Conservation (phyloP, 1,139 yeast genomes). For the Lodderomyces elongisporus region DNA sequence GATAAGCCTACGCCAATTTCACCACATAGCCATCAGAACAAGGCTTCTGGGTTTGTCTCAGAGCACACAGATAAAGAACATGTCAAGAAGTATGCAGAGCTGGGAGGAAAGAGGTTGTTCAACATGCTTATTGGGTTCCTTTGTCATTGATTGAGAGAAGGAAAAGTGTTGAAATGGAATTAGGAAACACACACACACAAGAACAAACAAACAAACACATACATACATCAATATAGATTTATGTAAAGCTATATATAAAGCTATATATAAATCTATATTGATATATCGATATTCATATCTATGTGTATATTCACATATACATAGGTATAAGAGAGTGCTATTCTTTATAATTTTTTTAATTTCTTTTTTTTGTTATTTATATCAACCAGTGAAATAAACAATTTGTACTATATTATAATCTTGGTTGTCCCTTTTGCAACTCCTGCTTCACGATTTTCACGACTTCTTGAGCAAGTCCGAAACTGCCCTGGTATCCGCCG, state of each 20-base stretch:
- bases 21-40: constrained; percentile 19
- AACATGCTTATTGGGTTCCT: constrained; percentile 17
- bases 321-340: too few relatives aligned
- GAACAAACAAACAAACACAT: background rate
- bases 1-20: constrained; percentile 34
- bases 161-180: background rate
- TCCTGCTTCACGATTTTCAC: constrained; percentile 16
- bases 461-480: constrained; percentile 32
- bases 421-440: too few relatives aligned
- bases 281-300: too few relatives aligned
- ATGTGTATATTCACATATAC: too few relatives aligned
- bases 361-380: too few relatives aligned
- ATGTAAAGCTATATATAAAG: too few relatives aligned
- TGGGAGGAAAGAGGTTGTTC: constrained; percentile 16
- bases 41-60: constrained; percentile 25
- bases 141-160: constrained; percentile 12
- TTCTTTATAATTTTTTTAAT: too few relatives aligned
- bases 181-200: background rate
- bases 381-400: too few relatives aligned
- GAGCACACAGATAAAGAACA: constrained; percentile 33
- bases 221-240: too few relatives aligned
- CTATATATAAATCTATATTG: too few relatives aligned
- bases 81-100: constrained; percentile 35
- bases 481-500: constrained; percentile 51
- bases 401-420: too few relatives aligned